phyloP scores from a whole-genome alignment of 441 rosid genomes.

The Aquilaria agallochum region DNA sequence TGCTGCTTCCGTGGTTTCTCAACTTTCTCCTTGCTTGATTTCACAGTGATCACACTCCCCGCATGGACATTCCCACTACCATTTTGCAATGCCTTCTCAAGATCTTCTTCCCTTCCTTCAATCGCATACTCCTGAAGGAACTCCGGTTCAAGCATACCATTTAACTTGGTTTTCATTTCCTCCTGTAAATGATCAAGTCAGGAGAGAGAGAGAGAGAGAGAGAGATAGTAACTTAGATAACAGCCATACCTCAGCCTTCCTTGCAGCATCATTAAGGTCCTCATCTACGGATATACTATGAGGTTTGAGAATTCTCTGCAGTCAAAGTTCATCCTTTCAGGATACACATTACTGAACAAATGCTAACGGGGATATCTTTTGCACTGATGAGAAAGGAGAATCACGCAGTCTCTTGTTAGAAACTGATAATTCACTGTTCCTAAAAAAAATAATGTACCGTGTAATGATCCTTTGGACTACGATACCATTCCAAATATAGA shows the following conservation, averaged over 20 bases:
- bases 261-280: constrained; percentile 88
- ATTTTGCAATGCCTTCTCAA: constrained; percentile 62
- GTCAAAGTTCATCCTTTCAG: not conserved
- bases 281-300: constrained; percentile 81
- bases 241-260: constrained; percentile 69
- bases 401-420: no score
- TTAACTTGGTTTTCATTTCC: constrained; percentile 58
- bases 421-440: no score
- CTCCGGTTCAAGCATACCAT: constrained; percentile 52
- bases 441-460: no score
- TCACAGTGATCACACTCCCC: constrained; percentile 62
- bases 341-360: not conserved
- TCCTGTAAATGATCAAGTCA: constrained; percentile 36
- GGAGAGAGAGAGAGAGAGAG: not conserved
- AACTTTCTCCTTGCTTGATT: constrained; percentile 43
- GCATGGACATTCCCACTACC: constrained; percentile 45
- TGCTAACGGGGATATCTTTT: not conserved
- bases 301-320: constrained; percentile 69
- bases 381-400: no score
- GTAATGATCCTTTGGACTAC: no score
- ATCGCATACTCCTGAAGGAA: constrained; percentile 74
- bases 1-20: constrained; percentile 46
- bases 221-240: not conserved
- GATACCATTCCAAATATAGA: no score
- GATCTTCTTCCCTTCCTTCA: constrained; percentile 51